Percentiles rank a stretch among this genome's conserved stretches.
These are phyloP conservation scores for Brassica rapa DNA, from an alignment of 345 rosid species.

Conservation along the genomic window DNA sequence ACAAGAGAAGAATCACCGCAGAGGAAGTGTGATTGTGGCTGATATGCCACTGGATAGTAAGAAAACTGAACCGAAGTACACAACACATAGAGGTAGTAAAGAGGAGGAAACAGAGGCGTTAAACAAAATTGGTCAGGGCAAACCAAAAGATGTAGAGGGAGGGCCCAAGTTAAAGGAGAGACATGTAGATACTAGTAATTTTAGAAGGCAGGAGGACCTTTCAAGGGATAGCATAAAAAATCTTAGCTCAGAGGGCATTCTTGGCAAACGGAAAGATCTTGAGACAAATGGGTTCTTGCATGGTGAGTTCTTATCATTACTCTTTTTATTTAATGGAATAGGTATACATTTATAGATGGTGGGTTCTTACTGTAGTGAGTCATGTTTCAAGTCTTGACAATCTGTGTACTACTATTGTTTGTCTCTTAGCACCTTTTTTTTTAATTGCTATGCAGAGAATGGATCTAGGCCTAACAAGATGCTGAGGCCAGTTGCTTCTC, in stretches of 20 bases:
- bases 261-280: conserved; percentile 59
- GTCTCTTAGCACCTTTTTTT: conserved; percentile 32
- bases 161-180: conserved; percentile 33
- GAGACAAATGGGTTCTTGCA: conserved; percentile 61
- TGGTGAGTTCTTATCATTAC: conserved; percentile 54
- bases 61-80: conserved; percentile 47
- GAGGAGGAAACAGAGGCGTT: conserved; percentile 43
- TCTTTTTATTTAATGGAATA: background rate
- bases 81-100: conserved; percentile 41
- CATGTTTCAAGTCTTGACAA: conserved; percentile 11
- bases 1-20: conserved; percentile 43
- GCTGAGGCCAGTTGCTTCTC: conserved; percentile 41
- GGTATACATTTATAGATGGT: background rate
- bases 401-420: background rate
- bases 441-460: conserved; percentile 48
- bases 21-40: conserved; percentile 40
- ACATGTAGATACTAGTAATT: conserved; percentile 20
- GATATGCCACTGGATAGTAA: conserved; percentile 42
- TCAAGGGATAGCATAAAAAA: conserved; percentile 25
- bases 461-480: conserved; percentile 52
- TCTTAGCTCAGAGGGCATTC: conserved; percentile 38
- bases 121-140: conserved; percentile 42
- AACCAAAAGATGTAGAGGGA: conserved; percentile 38
- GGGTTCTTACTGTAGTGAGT: background rate
- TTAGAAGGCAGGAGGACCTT: background rate